Base-by-base conservation (phyloP, 139 green algal species). In the Desmodesmus armatus region DNA sequence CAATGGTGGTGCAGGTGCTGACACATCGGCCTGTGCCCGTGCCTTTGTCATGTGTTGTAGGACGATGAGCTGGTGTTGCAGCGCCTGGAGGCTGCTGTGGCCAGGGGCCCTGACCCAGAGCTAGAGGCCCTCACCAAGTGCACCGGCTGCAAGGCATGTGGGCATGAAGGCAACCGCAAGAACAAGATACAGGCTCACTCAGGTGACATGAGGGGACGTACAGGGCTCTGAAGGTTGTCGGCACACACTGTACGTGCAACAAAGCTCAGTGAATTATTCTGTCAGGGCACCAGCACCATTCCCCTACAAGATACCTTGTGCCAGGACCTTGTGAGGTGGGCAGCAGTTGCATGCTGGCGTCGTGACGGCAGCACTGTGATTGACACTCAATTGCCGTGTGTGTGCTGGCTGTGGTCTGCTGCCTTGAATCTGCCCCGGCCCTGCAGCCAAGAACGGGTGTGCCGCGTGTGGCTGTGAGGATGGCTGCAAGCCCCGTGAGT, bases 71-170 rank as follows among this genome's bases (percentile, higher is more conserved):
- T 72, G 23, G 65, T 91, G 55, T 55, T 87, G 47, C 33, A 65
- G 29, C 27, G 63, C 40, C 85, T 91, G 77, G 43, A 80, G 27
- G 55, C 33, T 19, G 66, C 47, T 9, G 58, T 91, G 70, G 51
- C 37, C 27, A n/a, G 19, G n/a, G 88, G 88, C 6, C 85, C 88
- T n/a, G 78, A 89, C 82, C 82, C 88, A 1, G 39, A 73, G 5
- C 47, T 91, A 17, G 79, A 75, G 5, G 77, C 82, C 13, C 82
- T 91, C 29, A 87, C 37, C 1, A 67, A 51, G 13, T 91, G 88
- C 82, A 91, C 77, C 17, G 88, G 88, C 33, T 91, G 88, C 82
- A 89, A 87, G 41, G 70, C 67, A 7, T 91, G 88, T 66, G 85
- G 85, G 0, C 85, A 89, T 39, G 78, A 89, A 55, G 35, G 69